Conservation (phyloP, 352 stramenopile species). For the Albugo laibachii region DNA sequence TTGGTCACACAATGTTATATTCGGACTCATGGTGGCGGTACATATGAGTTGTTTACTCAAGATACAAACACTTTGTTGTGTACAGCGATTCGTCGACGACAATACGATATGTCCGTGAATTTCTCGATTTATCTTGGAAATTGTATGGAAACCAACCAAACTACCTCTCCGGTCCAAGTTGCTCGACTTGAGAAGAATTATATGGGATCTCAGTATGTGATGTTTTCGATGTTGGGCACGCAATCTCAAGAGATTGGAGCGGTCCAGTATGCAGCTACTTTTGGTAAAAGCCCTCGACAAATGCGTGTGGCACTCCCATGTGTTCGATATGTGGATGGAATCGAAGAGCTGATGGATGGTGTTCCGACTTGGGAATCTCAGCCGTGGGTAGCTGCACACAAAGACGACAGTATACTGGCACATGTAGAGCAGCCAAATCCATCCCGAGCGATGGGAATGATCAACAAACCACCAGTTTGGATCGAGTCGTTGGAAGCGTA, state of each 20-base stretch:
- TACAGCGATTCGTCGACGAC: conserved; percentile 49
- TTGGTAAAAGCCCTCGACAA: conserved; percentile 69
- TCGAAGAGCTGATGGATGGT: conserved; percentile 16
- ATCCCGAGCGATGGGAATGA: conserved; percentile 35
- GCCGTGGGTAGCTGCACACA: conserved; percentile 27
- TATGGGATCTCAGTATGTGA: conserved; percentile 76
- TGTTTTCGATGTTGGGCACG: conserved; percentile 47
- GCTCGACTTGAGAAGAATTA: conserved; percentile 75
- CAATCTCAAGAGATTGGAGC: conserved; percentile 37
- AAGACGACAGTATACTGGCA: conserved; percentile 61
- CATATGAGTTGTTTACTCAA: conserved; percentile 75
- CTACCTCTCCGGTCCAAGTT: conserved; percentile 19
- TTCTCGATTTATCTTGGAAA: conserved; percentile 54
- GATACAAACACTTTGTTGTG: conserved; percentile 56
- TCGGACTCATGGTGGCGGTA: conserved; percentile 49
- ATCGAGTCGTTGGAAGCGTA: conserved; percentile 76
- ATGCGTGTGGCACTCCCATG: conserved; percentile 61
- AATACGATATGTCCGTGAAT: conserved; percentile 78
- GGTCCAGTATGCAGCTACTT: conserved; percentile 71
- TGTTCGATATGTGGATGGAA: conserved; percentile 19
- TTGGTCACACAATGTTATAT: conserved; percentile 80
- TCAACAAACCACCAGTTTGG: conserved; percentile 78
- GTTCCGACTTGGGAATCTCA: conserved; percentile 29
- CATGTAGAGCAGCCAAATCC: conserved; percentile 54
- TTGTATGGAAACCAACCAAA: conserved; percentile 15